Percentiles rank a stretch among this genome's conserved stretches.
Evolutionary conservation across 2,329 filamentous ascomycete genomes (phyloP).

Genomic region (Kalmusia sp.): DNA sequence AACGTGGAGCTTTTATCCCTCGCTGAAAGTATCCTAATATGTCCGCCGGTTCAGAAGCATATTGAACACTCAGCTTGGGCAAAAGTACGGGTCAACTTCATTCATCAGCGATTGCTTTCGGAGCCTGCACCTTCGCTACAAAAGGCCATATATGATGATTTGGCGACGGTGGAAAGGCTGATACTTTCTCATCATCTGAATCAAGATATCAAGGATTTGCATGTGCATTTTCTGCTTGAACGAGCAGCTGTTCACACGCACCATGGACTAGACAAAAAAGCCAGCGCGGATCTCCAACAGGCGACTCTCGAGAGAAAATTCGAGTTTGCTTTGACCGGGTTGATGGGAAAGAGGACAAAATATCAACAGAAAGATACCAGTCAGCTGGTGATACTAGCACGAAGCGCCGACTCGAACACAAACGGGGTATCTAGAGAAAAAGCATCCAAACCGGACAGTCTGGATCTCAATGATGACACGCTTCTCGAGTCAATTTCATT

Average conservation of each 20-base stretch:
- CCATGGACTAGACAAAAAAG: constrained; percentile 80
- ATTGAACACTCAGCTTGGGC: constrained; percentile 64
- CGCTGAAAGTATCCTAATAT: constrained; percentile 67
- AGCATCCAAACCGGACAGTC: constrained; percentile 65
- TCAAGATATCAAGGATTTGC: constrained; percentile 30
- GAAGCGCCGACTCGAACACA: constrained; percentile 61
- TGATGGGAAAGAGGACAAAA: constrained; percentile 83
- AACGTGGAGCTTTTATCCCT: constrained; percentile 84
- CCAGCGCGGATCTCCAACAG: constrained; percentile 71
- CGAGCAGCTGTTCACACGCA: constrained; percentile 83
- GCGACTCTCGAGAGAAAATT: constrained; percentile 75
- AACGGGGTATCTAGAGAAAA: constrained; percentile 20
- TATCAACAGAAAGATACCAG: constrained; percentile 82
- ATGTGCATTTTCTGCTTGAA: constrained; percentile 78
- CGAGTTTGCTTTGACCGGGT: constrained; percentile 81
- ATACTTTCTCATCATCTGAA: constrained; percentile 32
- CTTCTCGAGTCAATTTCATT: constrained; percentile 88
- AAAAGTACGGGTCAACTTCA: constrained; percentile 74
- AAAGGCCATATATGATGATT: constrained; percentile 65
- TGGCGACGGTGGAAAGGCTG: constrained; percentile 61
- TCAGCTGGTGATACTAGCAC: constrained; percentile 89
- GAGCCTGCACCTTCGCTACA: constrained; percentile 69
- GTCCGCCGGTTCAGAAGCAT: constrained; percentile 55
- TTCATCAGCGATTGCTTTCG: constrained; percentile 71
- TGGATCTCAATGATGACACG: constrained; percentile 91